Base-by-base conservation (phyloP, 371 early-diverging fungal species). In the Mucor racemosus region DNA sequence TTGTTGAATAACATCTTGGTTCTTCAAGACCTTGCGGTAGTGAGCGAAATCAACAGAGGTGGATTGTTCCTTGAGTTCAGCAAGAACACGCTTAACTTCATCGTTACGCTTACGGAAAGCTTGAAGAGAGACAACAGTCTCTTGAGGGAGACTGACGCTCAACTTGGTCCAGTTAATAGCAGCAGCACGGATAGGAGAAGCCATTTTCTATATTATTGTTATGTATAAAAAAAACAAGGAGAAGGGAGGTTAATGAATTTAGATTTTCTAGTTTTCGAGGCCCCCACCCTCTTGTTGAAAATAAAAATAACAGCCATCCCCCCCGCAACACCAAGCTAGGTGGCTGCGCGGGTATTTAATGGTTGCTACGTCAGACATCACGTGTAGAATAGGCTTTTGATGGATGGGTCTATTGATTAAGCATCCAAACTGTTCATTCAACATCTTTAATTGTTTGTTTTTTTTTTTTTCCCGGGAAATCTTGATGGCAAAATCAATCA, bases 101-200 rank as follows among this genome's bases (percentile, higher is more conserved):
- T 95, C 97, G 78, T 95, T 95, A 73, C 97, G 92, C 81, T 97
- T 94, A 75, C 97, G 96, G 93, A 98, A 97, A 50, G 93, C 90
- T 70, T 82, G 82, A 65, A 98, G 83, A 36, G 95, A 80, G 60
- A 90, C 93, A 65, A 90, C 89, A 55, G 97, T 97, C 75, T 98
- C 97, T 67, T 94, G 90, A 76, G 91, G 88, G 61, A 98, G 88
- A 72, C 91, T 92, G 61, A 87, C 84, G 77, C 88, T 85, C 76
- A 98, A 83, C 74, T 91, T 90, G 73, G 91, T 77, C 95, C 95
- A 97, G 91, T 97, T 94, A 76, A 98, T 86, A 58, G 84, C 88
- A 69, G 90, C 89, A 62, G 88, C 78, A 76, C 84, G 84, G 57
- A 83, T 69, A 70, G 83, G 60, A 33, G 76, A 65, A 66, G 75